Percentiles rank a stretch among this genome's conserved stretches.
phyloP scores from a whole-genome alignment of 1,139 yeast genomes.

The Suhomyces anneliseae region DNA sequence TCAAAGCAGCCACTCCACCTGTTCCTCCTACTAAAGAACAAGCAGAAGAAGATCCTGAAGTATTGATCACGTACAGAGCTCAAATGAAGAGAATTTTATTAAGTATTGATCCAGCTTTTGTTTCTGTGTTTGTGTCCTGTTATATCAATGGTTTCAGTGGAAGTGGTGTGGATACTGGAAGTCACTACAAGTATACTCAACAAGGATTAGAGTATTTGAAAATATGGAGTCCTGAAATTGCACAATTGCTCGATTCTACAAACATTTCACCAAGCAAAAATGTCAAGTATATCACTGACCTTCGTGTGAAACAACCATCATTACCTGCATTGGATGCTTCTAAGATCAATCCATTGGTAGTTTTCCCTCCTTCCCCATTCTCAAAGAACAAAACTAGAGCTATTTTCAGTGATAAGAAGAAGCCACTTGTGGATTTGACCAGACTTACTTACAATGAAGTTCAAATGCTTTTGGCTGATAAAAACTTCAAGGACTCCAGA shows the following conservation, averaged over 20 bases:
- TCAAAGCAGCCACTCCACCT: conserved; percentile 36
- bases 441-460: conserved; percentile 26
- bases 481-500: conserved; percentile 18
- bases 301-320: conserved; percentile 10
- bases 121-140: conserved; percentile 31
- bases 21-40: conserved; percentile 32
- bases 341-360: conserved; percentile 30
- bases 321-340: conserved; percentile 6
- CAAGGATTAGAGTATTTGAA: conserved; percentile 30
- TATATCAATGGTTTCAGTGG: conserved; percentile 30
- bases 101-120: conserved; percentile 35
- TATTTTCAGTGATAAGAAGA: conserved; percentile 23
- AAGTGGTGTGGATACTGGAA: conserved; percentile 28
- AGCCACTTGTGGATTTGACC: conserved; percentile 34
- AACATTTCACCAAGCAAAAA: conserved; percentile 5
- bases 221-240: conserved; percentile 38
- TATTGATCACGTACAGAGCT: conserved; percentile 20
- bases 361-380: conserved; percentile 32
- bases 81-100: conserved; percentile 20
- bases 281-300: conserved; percentile 18
- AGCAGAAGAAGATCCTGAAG: conserved; percentile 21
- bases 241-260: conserved; percentile 19
- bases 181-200: conserved; percentile 33
- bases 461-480: conserved; percentile 16
- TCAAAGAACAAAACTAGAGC: conserved; percentile 26